Evolutionary conservation across 139 green algal genomes (phyloP), one percentile per base, ranked within the genome.

Genomic region (Chlorella sp.): DNA sequence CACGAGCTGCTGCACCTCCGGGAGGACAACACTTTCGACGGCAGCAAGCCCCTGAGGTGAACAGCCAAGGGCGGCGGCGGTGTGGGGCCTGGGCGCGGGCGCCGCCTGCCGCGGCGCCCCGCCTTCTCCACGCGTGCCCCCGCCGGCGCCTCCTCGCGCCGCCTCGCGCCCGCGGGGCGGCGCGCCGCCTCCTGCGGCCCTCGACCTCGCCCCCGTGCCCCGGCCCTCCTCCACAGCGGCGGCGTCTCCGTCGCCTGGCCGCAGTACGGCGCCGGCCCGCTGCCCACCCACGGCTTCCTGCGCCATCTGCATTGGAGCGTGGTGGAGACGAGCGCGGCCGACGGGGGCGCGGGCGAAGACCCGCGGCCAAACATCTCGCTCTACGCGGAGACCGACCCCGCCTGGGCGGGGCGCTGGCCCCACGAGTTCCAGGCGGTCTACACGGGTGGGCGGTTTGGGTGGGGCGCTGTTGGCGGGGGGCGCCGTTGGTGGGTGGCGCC

Each of bases 261-360:
- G 25, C 81, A 84, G 56, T 60, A 67, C 9, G 83, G 83, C 14
- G 38, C 23, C 2, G 72, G 79, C 8, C 25, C 19, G 19, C 70
- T 89, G 61, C 82, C 82, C 21, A 71, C 43, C 11, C 25, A 87
- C 46, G 82, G 84, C 59, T 71, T 89, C 27, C 51, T 88, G 56
- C 63, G 67, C 8, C 14, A 79, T 48, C 59, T 84, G 35, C 82
- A 88, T 50, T 88, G 83, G 84, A 85, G 79, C 19, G 56, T 88
- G 45, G 66, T 71, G 36, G 73, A 66, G 23, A 79, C 66, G 25
- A 29, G 46, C 56, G 65, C 75, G 40, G 68, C 66, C 42, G 61
- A 75, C 15, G 67, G 66, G 27, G 42, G 33, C 23, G 38, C 45
- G 1, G 38, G 58, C 4, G 25, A 41, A 2, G 45, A 68, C 53